Conservation (phyloP, 805 yeast species). For the Clavispora vitiphila region DNA sequence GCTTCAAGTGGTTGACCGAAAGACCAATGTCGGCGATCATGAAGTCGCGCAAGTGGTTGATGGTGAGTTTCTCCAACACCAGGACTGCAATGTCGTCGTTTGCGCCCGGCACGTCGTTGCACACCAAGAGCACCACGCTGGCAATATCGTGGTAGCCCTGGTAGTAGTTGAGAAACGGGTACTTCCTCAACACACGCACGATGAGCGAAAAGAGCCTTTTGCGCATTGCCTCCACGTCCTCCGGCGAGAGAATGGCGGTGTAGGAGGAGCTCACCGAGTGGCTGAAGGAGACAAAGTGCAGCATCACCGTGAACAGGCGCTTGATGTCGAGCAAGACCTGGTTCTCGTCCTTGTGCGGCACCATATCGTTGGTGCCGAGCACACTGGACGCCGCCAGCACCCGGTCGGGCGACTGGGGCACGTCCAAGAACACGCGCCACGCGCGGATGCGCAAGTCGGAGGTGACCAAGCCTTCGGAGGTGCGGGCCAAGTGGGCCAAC, state of each 20-base stretch:
- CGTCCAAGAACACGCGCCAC: constrained; percentile 50
- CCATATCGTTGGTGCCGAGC: constrained; percentile 22
- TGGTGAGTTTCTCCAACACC: constrained; percentile 52
- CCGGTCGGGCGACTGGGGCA: not conserved
- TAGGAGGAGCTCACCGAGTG: constrained; percentile 20
- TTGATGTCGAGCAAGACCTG: constrained; percentile 78
- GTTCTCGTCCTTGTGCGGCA: constrained; percentile 63
- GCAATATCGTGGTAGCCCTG: constrained; percentile 94
- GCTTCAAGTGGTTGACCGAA: constrained; percentile 56
- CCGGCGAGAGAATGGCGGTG: constrained; percentile 28
- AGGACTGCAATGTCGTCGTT: constrained; percentile 32
- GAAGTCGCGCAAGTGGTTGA: constrained; percentile 72
- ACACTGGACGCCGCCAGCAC: not conserved
- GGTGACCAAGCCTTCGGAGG: constrained; percentile 45
- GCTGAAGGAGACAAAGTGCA: constrained; percentile 23
- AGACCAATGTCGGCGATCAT: constrained; percentile 69
- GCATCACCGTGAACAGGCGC: constrained; percentile 52
- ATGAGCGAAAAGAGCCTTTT: constrained; percentile 41
- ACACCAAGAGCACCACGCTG: constrained; percentile 55
- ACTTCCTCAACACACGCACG: constrained; percentile 49
- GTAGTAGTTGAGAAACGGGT: constrained; percentile 68
- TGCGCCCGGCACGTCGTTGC: constrained; percentile 20
- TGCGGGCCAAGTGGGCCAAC: constrained; percentile 31
- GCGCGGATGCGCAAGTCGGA: constrained; percentile 35
- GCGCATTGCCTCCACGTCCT: constrained; percentile 33